A percentile compares a stretch with the other conserved stretches of the same genome.
Conservation (phyloP, 768 basidiomycete species). For the Tylopilus intermedius region DNA sequence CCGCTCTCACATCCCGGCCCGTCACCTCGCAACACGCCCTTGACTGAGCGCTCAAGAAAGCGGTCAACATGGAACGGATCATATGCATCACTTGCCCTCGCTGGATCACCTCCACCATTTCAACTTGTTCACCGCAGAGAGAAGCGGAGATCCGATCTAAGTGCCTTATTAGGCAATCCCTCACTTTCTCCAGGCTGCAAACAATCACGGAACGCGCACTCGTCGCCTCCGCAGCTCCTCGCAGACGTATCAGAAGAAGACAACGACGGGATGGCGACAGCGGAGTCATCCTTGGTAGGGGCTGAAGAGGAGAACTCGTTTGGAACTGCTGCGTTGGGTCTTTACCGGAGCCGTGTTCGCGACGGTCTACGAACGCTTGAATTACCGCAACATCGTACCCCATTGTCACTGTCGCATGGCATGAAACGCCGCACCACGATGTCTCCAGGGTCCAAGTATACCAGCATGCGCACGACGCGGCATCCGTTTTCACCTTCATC, state of each 20-base stretch:
- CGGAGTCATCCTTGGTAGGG: conserved; percentile 17
- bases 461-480: conserved; percentile 51
- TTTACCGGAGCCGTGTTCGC: conserved; percentile 50
- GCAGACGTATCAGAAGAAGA: conserved; percentile 40
- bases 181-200: conserved; percentile 21
- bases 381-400: conserved; percentile 22
- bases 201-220: conserved; percentile 40
- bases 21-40: conserved; percentile 14
- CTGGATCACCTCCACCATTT: conserved; percentile 41
- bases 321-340: conserved; percentile 55
- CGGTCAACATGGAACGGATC: conserved; percentile 76
- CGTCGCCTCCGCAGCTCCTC: conserved; percentile 30
- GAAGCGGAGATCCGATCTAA: conserved; percentile 53
- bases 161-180: conserved; percentile 38
- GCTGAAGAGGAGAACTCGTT: conserved; percentile 40
- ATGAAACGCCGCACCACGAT: conserved; percentile 26
- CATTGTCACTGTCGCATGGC: conserved; percentile 13
- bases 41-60: conserved; percentile 38
- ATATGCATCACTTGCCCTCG: conserved; percentile 46
- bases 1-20: conserved; percentile 43
- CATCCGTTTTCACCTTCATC: conserved; percentile 67
- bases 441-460: conserved; percentile 56
- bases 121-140: conserved; percentile 37
- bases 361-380: conserved; percentile 50
- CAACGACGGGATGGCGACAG: conserved; percentile 15